These are phyloP conservation scores for Coemansia sp. DNA, from an alignment of 192 early-diverging fungal species.

Conservation along the genomic window DNA sequence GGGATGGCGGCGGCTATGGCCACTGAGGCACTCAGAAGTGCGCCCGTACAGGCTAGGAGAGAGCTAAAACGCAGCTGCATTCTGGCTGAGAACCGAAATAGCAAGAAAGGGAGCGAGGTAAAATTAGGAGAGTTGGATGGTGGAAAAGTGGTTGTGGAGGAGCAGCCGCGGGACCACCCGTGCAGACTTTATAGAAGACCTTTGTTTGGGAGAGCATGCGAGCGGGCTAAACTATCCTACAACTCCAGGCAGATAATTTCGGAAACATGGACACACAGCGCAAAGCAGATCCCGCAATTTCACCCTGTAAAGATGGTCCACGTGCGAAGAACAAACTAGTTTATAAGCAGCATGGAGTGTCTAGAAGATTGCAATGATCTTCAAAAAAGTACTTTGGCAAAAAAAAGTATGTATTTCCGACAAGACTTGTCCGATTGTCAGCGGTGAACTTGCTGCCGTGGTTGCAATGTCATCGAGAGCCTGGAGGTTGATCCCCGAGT, in stretches of 20 bases:
- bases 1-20: background rate
- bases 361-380: background rate
- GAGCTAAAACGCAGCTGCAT: constrained; percentile 7
- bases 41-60: constrained; percentile 3
- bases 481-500: background rate
- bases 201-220: background rate
- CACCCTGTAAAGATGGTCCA: background rate
- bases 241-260: background rate
- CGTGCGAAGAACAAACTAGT: background rate
- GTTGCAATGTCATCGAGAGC: background rate
- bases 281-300: background rate
- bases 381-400: constrained; percentile 2
- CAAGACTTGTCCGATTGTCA: constrained; percentile 16
- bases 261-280: background rate
- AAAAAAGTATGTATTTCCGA: constrained; percentile 7
- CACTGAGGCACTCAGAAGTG: constrained; percentile 1
- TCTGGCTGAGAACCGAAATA: background rate
- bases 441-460: background rate
- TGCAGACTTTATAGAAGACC: constrained; percentile 2
- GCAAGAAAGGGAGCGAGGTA: background rate
- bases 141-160: background rate
- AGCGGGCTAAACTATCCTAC: background rate
- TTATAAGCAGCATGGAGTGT: background rate
- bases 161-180: background rate
- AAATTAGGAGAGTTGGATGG: background rate